Evolutionary conservation across 2,329 filamentous ascomycete species (phyloP), one percentile per base, ranked within the genome.

Genomic region (Nothomitra cinnamomea): DNA sequence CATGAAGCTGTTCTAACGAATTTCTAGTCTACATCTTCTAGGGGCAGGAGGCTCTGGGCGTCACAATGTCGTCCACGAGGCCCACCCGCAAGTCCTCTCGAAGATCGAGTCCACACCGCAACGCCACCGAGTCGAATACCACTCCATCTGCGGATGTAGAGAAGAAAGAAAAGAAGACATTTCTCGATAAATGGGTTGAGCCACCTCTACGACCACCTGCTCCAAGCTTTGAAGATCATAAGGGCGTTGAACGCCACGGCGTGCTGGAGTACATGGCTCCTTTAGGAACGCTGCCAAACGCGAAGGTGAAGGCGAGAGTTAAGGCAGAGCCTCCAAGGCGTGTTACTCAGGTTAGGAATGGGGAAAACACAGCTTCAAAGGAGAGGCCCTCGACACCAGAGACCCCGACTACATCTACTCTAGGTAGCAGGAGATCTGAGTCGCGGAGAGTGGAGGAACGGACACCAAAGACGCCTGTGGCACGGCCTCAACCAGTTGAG

Each of bases 261-360:
- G 85, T 94, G 17, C 72, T 94, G 55, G 82, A 86, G 66, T 82
- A 82, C 61, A 94, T 94, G 88, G 82, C 81, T 53, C 82, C 88
- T 24, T 70, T 95, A 54, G 88, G 88, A 41, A 76, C 80, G 53
- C 73, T 81, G 60, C 88, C 88, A 12, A 75, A 74, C 21, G 68
- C 75, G 49, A 76, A 79, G 63, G 71, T 80, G 58, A 79, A 80
- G 68, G 70, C 72, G 57, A 72, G 74, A 59, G 65, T 74, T 55
- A 75, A 72, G 61, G 64, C 60, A 41, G 55, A 71, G 51, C 67
- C 66, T 47, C 64, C 66, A 21, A 66, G 68, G 52, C 69, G 70
- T 53, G 66, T 65, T 24, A 60, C 66, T 32, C 56, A 70, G 55
- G 64, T 63, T 54, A 70, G 66, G 59, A 72, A 69, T 59, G 64